Conservation (phyloP, 352 stramenopile genomes). For the Phytophthora ohioensis region DNA sequence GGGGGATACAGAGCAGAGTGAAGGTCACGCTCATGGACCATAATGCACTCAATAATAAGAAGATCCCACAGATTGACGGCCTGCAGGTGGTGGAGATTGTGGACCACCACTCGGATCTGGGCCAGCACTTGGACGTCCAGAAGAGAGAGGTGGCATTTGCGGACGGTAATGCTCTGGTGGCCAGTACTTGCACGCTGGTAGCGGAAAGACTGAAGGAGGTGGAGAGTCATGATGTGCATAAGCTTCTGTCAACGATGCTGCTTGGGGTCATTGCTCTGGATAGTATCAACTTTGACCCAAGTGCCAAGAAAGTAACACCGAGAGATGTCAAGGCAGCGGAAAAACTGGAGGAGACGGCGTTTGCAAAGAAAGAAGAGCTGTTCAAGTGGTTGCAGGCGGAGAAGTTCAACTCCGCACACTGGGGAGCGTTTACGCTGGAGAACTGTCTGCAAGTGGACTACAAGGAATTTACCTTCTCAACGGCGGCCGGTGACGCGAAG, state of each 20-base stretch:
- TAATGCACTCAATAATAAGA: conserved; percentile 76
- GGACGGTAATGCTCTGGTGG: conserved; percentile 71
- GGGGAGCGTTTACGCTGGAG: conserved; percentile 62
- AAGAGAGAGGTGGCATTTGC: conserved; percentile 78
- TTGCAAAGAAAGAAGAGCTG: conserved; percentile 51
- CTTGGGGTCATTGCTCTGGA: conserved; percentile 83
- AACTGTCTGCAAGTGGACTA: conserved; percentile 85
- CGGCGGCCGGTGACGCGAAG: not conserved
- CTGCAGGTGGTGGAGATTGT: conserved; percentile 74
- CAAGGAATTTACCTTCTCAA: conserved; percentile 70
- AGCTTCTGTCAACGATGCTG: conserved; percentile 74
- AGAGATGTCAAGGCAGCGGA: conserved; percentile 56
- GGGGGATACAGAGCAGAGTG: conserved; percentile 42
- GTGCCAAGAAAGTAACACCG: conserved; percentile 80
- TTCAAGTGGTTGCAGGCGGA: conserved; percentile 77
- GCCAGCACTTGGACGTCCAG: conserved; percentile 48
- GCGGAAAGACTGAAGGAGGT: conserved; percentile 58
- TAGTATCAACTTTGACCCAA: conserved; percentile 80
- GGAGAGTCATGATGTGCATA: conserved; percentile 28
- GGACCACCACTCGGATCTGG: conserved; percentile 81
- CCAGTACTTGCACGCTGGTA: conserved; percentile 83
- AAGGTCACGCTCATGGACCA: conserved; percentile 76
- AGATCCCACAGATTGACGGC: conserved; percentile 33
- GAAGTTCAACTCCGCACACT: conserved; percentile 74
- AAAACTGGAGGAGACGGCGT: conserved; percentile 54